phyloP scores from a whole-genome alignment of 2,329 filamentous ascomycete genomes.

The Penicillium sp. region DNA sequence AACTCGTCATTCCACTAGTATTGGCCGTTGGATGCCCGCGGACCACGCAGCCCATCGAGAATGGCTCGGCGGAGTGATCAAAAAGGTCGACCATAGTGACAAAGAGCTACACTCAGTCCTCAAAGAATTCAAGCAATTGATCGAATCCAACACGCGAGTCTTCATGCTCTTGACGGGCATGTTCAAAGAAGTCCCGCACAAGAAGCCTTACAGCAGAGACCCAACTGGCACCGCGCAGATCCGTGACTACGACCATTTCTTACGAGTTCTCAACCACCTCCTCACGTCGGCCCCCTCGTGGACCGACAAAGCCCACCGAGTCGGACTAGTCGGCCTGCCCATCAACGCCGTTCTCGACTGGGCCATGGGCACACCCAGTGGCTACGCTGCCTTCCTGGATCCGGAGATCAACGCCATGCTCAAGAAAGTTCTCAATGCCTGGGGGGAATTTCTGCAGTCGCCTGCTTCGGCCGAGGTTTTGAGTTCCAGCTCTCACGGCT shows the following conservation, averaged over 20 bases:
- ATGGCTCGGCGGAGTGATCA: slow-evolving; percentile 62
- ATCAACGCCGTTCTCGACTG: slow-evolving; percentile 62
- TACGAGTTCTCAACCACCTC: slow-evolving; percentile 64
- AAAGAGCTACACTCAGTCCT: slow-evolving; percentile 61
- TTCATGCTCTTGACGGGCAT: slow-evolving; percentile 69
- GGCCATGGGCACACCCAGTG: slow-evolving; percentile 59
- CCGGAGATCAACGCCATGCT: slow-evolving; percentile 55
- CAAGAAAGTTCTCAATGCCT: slow-evolving; percentile 55
- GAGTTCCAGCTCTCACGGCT: slow-evolving; percentile 50
- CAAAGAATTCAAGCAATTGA: slow-evolving; percentile 65
- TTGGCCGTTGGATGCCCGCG: slow-evolving; percentile 64
- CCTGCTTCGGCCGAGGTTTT: slow-evolving; percentile 57
- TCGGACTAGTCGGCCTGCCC: slow-evolving; percentile 56
- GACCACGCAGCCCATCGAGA: slow-evolving; percentile 64
- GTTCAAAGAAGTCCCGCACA: slow-evolving; percentile 67
- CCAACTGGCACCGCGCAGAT: slow-evolving; percentile 65
- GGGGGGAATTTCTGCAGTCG: slow-evolving; percentile 56
- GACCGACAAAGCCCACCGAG: slow-evolving; percentile 33
- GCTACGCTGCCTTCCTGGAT: slow-evolving; percentile 58
- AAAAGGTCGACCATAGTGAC: slow-evolving; percentile 55
- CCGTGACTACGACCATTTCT: slow-evolving; percentile 67
- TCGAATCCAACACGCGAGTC: slow-evolving; percentile 64
- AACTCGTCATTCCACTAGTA: slow-evolving; percentile 34
- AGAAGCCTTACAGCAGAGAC: slow-evolving; percentile 62
- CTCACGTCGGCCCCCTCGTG: slow-evolving; percentile 35